Conservation (phyloP, 148 eudicot genomes). For the Rhododendron mucronatum region DNA sequence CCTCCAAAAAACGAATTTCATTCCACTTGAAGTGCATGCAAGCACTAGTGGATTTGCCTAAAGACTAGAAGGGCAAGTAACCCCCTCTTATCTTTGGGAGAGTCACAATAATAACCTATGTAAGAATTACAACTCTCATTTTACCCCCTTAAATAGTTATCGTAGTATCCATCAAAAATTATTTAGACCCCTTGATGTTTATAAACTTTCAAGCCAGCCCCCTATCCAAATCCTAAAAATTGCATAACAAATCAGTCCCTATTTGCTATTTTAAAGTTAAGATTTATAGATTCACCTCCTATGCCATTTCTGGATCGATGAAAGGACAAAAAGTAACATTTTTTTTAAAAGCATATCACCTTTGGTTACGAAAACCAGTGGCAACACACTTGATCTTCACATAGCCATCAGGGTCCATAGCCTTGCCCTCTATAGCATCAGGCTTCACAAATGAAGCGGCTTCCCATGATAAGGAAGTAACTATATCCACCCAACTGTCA, state of each 20-base stretch:
- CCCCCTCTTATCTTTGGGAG: neutral
- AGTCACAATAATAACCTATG: neutral
- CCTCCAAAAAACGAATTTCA: neutral
- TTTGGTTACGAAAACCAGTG: constrained; percentile 60
- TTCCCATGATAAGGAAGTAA: constrained; percentile 78
- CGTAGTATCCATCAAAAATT: neutral
- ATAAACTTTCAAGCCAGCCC: neutral
- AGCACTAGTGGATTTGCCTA: neutral
- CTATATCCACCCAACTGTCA: constrained; percentile 73
- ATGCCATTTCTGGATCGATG: neutral
- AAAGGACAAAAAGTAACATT: neutral
- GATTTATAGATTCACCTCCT: neutral
- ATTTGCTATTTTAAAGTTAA: neutral
- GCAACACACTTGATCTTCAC: constrained; percentile 92
- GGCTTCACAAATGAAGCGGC: constrained; percentile 83
- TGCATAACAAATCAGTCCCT: neutral
- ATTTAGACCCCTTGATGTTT: neutral
- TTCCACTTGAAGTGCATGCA: neutral
- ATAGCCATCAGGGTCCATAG: constrained; percentile 88
- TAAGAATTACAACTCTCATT: neutral
- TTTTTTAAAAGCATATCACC: constrained; percentile 32
- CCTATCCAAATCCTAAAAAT: neutral
- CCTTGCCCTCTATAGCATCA: constrained; percentile 54
- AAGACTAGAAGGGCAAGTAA: neutral
- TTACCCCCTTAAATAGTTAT: neutral